Evolutionary conservation across 2,329 filamentous ascomycete species (phyloP).

Genomic region (Alternaria viburni): DNA sequence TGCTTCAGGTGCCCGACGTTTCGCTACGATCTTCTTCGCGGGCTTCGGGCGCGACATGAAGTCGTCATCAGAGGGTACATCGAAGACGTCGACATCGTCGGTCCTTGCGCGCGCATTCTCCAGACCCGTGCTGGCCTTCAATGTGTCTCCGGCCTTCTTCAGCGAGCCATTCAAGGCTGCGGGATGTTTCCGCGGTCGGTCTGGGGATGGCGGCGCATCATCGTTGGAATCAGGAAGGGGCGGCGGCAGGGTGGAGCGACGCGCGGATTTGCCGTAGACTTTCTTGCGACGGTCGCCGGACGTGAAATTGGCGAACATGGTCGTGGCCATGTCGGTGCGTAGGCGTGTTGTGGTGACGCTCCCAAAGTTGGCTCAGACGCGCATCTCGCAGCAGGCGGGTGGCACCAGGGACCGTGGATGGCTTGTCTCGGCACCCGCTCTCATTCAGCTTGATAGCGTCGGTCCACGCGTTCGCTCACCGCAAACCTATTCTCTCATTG

Average conservation of each 20-base stretch:
- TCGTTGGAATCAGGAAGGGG: conserved; percentile 21
- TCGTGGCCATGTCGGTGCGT: conserved; percentile 27
- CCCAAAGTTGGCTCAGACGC: conserved; percentile 18
- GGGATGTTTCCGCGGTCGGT: conserved; percentile 37
- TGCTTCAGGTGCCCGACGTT: conserved; percentile 15
- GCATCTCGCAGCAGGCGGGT: conserved; percentile 23
- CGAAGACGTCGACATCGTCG: conserved; percentile 44
- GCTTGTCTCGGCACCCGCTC: neutral
- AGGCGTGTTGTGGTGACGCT: conserved; percentile 15
- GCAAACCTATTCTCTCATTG: neutral
- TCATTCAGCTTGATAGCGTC: conserved; percentile 1
- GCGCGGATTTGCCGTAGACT: conserved; percentile 47
- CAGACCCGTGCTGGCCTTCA: conserved; percentile 5
- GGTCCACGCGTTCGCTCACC: conserved; percentile 9
- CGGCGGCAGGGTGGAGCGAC: conserved; percentile 23
- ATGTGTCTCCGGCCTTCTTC: conserved; percentile 11
- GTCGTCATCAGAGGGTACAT: conserved; percentile 51
- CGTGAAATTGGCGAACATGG: conserved; percentile 37
- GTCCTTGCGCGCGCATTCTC: conserved; percentile 12
- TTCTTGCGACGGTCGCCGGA: conserved; percentile 46
- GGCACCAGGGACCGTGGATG: neutral
- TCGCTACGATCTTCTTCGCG: conserved; percentile 21
- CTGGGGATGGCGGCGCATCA: conserved; percentile 40
- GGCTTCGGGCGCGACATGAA: conserved; percentile 14
- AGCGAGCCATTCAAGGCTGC: conserved; percentile 6